These are phyloP conservation scores for Tetrahymena thermophila DNA, from an alignment of 73 alveolate species.

Conservation along the genomic window DNA sequence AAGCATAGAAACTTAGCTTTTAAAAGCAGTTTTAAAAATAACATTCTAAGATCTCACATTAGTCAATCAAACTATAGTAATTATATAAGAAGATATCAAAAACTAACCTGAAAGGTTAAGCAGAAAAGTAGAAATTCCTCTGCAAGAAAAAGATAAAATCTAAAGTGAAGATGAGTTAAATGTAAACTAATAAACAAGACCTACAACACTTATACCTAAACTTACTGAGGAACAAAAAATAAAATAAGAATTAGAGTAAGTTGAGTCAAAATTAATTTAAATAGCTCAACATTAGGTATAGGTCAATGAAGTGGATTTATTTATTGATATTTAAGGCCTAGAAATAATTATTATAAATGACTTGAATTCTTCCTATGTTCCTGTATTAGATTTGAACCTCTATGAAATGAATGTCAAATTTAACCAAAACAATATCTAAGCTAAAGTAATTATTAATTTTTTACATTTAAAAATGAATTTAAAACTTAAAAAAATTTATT, in stretches of 20 bases:
- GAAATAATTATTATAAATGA: constrained; percentile 19
- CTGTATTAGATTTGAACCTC: constrained; percentile 18
- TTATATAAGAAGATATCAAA: not conserved
- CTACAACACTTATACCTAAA: not conserved
- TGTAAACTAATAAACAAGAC: not conserved
- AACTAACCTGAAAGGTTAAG: not conserved
- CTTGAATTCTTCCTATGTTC: constrained; percentile 8
- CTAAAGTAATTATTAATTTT: not conserved
- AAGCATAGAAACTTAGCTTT: not conserved
- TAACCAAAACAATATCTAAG: not conserved
- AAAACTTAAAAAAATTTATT: not conserved
- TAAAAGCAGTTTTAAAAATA: not conserved
- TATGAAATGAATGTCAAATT: constrained; percentile 2
- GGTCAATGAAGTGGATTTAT: not conserved
- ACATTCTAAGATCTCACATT: not conserved
- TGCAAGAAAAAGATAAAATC: no score
- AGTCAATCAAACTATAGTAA: not conserved
- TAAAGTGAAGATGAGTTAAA: not conserved
- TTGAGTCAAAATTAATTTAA: not conserved
- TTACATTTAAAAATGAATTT: not conserved
- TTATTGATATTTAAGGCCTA: not conserved
- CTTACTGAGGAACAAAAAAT: not conserved
- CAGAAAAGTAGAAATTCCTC: not conserved
- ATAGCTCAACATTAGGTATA: not conserved
- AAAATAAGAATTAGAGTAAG: not conserved